These are phyloP conservation scores for Globisporangium canariense DNA, from an alignment of 352 stramenopile genomes.

Conservation along the genomic window DNA sequence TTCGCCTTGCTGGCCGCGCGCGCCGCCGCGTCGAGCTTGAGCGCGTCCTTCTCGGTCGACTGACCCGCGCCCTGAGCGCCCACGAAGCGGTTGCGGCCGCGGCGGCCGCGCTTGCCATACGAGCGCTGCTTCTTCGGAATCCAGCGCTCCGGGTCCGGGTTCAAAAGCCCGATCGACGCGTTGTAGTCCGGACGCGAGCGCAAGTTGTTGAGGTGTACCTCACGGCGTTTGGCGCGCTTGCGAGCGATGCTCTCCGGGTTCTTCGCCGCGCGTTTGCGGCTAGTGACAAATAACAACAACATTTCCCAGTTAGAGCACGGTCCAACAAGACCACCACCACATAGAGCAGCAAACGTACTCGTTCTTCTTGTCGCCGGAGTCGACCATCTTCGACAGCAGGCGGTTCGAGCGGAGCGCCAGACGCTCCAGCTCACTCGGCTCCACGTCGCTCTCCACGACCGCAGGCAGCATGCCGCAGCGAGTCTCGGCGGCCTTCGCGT, in stretches of 20 bases:
- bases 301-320: slow-evolving; percentile 7
- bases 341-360: slow-evolving; percentile 43
- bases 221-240: slow-evolving; percentile 71
- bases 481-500: slow-evolving; percentile 55
- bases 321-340: not conserved
- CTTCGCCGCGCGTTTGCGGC: slow-evolving; percentile 69
- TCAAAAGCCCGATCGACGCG: slow-evolving; percentile 67
- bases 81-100: slow-evolving; percentile 79
- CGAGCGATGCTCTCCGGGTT: slow-evolving; percentile 65
- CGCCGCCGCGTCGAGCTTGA: slow-evolving; percentile 78
- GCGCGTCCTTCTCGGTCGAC: slow-evolving; percentile 75
- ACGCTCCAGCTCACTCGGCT: slow-evolving; percentile 66
- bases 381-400: slow-evolving; percentile 55
- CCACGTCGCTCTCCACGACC: slow-evolving; percentile 47
- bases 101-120: slow-evolving; percentile 68
- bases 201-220: slow-evolving; percentile 55
- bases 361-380: slow-evolving; percentile 71
- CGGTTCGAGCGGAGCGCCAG: slow-evolving; percentile 56
- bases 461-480: slow-evolving; percentile 64
- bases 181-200: slow-evolving; percentile 72
- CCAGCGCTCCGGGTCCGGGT: slow-evolving; percentile 79
- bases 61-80: slow-evolving; percentile 76
- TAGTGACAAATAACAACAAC: slow-evolving; percentile 15
- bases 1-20: slow-evolving; percentile 68
- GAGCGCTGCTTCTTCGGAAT: slow-evolving; percentile 86